Evolutionary conservation across 306 rosid genomes (phyloP).

Genomic region (Bauhinia variegata): DNA sequence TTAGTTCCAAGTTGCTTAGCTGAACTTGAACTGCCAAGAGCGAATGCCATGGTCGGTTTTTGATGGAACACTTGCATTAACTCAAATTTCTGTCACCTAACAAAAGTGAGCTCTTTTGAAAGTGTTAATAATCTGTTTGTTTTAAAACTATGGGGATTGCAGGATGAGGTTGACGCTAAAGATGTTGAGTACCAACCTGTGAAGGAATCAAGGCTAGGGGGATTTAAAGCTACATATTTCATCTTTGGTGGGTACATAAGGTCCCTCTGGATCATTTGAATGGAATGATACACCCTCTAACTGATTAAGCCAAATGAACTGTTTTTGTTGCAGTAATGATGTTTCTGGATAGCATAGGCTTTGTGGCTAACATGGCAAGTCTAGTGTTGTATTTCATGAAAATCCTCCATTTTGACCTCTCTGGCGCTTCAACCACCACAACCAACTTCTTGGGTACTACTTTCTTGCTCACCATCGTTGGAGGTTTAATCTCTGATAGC

Average conservation of each 20-base stretch:
- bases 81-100: neutral
- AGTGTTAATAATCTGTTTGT: neutral
- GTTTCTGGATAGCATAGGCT: constrained; percentile 57
- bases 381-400: constrained; percentile 53
- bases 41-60: too few relatives aligned
- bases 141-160: constrained; percentile 26
- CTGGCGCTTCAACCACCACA: constrained; percentile 54
- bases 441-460: constrained; percentile 58
- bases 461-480: constrained; percentile 54
- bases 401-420: constrained; percentile 45
- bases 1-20: constrained; percentile 2
- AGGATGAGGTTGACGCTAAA: constrained; percentile 29
- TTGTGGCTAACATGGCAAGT: constrained; percentile 67
- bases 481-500: constrained; percentile 67
- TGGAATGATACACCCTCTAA: neutral
- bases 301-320: neutral
- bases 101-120: neutral
- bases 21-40: neutral
- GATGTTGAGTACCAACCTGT: constrained; percentile 33
- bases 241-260: constrained; percentile 39
- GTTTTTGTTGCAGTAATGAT: constrained; percentile 41
- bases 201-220: constrained; percentile 41
- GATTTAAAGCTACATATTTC: constrained; percentile 47
- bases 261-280: neutral
- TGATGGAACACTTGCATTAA: neutral